Conservation (phyloP, 805 yeast species). For the Pichia deserticola region DNA sequence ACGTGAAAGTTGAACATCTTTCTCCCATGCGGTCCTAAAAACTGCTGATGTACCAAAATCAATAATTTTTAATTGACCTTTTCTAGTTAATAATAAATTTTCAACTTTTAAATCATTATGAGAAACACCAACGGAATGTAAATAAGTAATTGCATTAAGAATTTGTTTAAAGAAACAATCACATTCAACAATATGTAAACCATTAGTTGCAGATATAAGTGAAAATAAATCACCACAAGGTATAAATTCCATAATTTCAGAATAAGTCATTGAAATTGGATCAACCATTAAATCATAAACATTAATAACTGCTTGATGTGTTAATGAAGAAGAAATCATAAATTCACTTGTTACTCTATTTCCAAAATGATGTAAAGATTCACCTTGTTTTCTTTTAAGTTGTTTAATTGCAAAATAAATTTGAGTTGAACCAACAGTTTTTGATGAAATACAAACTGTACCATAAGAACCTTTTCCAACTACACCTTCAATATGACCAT, state of each 20-base stretch:
- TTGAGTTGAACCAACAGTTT: constrained; percentile 33
- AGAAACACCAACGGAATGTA: constrained; percentile 89
- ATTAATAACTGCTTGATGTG: constrained; percentile 68
- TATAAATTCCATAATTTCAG: constrained; percentile 93
- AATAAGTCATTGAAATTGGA: constrained; percentile 57
- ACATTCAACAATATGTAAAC: constrained; percentile 57
- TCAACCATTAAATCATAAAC: constrained; percentile 77
- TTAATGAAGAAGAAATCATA: constrained; percentile 73
- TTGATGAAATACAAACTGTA: constrained; percentile 37
- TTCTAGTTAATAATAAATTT: constrained; percentile 61
- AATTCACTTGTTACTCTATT: constrained; percentile 84
- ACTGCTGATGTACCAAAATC: constrained; percentile 93
- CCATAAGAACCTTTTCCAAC: constrained; percentile 43
- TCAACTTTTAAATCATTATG: constrained; percentile 93
- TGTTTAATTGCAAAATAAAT: constrained; percentile 69
- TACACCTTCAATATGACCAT: constrained; percentile 45
- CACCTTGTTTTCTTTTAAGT: constrained; percentile 54
- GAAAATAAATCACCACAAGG: constrained; percentile 78
- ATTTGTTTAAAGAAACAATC: constrained; percentile 89
- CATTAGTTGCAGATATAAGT: constrained; percentile 43
- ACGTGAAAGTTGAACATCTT: constrained; percentile 52
- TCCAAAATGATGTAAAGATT: constrained; percentile 48
- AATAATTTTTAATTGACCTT: constrained; percentile 61
- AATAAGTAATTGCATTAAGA: constrained; percentile 70
- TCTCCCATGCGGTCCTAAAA: constrained; percentile 85